Percentiles rank a stretch among this genome's conserved stretches.
Evolutionary conservation across 2,329 filamentous ascomycete genomes (phyloP).

Genomic region (Trichoderma simmonsii): DNA sequence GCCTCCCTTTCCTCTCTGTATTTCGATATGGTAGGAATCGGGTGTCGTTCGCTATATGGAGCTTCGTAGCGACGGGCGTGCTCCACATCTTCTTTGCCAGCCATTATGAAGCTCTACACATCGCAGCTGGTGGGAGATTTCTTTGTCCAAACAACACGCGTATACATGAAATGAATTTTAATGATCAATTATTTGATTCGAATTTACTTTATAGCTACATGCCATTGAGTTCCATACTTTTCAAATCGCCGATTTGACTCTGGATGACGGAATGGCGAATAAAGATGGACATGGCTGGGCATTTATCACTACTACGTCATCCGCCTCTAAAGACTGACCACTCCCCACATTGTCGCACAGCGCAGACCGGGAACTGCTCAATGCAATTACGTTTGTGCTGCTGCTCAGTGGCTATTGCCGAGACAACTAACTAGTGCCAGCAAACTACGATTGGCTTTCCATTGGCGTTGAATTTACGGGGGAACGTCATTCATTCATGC

Average conservation of each 20-base stretch:
- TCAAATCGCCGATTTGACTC: background rate
- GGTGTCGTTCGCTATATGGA: conserved; percentile 42
- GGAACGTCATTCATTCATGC: conserved; percentile 8
- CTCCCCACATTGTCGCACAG: background rate
- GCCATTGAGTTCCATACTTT: background rate
- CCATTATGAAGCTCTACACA: conserved; percentile 27
- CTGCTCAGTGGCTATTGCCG: background rate
- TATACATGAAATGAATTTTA: background rate
- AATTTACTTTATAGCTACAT: background rate
- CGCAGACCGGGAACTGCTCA: background rate
- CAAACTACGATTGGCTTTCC: background rate
- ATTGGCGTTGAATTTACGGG: background rate
- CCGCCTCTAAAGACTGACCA: background rate
- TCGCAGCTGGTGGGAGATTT: background rate
- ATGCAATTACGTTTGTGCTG: background rate
- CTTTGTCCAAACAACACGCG: background rate
- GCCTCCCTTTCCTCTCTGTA: conserved; percentile 47
- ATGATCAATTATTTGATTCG: background rate
- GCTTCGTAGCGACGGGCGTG: conserved; percentile 37
- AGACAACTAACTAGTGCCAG: background rate
- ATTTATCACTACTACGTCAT: conserved; percentile 19
- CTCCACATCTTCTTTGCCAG: conserved; percentile 37
- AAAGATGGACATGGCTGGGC: background rate
- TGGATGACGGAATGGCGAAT: background rate
- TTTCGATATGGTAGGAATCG: conserved; percentile 48